phyloP scores from a whole-genome alignment of 441 rosid genomes.

The Pelargonium fulgidum region DNA sequence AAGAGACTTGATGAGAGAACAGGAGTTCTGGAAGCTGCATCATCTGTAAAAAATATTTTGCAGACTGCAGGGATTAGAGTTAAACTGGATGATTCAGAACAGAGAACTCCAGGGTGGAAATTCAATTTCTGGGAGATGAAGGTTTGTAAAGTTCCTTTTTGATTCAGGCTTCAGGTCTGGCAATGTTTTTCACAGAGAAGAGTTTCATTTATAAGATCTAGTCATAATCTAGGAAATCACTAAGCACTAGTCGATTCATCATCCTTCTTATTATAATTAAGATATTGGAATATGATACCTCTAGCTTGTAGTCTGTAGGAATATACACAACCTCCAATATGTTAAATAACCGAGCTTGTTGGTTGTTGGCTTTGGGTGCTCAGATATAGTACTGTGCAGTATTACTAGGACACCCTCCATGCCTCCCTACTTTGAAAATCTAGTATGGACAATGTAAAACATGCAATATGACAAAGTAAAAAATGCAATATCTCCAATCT shows the following conservation, averaged over 20 bases:
- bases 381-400: neutral
- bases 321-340: neutral
- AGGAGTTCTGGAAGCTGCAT: constrained; percentile 62
- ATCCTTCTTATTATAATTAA: neutral
- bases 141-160: constrained; percentile 31
- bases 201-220: neutral
- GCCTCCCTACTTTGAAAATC: neutral
- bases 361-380: neutral
- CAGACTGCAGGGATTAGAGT: constrained; percentile 62
- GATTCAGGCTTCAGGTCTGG: neutral
- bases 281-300: neutral
- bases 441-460: neutral
- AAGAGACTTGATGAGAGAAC: constrained; percentile 66
- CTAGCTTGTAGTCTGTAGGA: neutral
- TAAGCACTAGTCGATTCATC: neutral
- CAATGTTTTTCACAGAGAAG: neutral
- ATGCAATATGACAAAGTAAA: neutral
- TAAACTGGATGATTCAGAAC: constrained; percentile 77
- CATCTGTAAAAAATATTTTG: constrained; percentile 52
- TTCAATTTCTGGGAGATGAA: constrained; percentile 97
- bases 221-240: neutral
- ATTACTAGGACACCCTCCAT: no score
- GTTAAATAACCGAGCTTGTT: neutral
- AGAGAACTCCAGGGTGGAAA: constrained; percentile 86
- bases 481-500: neutral